Conservation (phyloP, 2,329 filamentous ascomycete genomes). For the Endothia cerciana region DNA sequence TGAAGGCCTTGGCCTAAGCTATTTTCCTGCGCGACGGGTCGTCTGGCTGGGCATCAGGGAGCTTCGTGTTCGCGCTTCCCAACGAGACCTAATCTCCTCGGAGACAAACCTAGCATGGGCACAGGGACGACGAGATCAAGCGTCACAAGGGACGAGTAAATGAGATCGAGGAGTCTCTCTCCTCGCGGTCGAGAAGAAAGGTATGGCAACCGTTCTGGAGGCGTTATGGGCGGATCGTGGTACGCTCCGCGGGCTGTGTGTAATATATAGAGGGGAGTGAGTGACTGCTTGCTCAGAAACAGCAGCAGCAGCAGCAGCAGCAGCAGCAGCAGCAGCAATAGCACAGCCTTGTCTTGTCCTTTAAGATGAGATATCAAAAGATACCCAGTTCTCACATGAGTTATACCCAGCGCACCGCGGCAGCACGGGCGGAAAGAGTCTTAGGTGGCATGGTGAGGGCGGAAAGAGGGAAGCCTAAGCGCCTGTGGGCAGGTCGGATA, state of each 20-base stretch:
- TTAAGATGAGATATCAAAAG: conserved; percentile 9
- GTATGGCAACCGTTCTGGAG: too few species aligned
- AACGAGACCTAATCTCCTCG: not conserved
- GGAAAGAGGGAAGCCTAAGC: not conserved
- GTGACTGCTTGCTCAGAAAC: not conserved
- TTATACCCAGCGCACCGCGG: too few species aligned
- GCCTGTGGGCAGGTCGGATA: too few species aligned
- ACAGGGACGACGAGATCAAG: conserved; percentile 14
- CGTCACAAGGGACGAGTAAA: conserved; percentile 16
- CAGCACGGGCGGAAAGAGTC: too few species aligned
- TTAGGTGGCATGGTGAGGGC: not conserved
- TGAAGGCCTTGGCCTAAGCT: too few species aligned
- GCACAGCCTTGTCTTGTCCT: conserved; percentile 15
- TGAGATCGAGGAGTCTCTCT: conserved; percentile 15
- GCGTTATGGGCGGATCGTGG: not conserved
- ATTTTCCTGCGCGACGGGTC: not conserved
- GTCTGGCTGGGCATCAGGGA: not conserved
- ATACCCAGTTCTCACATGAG: not conserved
- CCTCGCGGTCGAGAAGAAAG: not conserved
- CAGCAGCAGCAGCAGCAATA: too few species aligned
- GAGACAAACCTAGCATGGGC: conserved; percentile 11
- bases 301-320: too few species aligned
- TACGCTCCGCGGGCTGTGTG: not conserved
- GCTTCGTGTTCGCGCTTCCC: conserved; percentile 1
- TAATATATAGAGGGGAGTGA: not conserved